A percentile compares a stretch with the other conserved stretches of the same genome.
Evolutionary conservation across 257 asterid genomes (phyloP).

Genomic region (Anisodus acutangulus): DNA sequence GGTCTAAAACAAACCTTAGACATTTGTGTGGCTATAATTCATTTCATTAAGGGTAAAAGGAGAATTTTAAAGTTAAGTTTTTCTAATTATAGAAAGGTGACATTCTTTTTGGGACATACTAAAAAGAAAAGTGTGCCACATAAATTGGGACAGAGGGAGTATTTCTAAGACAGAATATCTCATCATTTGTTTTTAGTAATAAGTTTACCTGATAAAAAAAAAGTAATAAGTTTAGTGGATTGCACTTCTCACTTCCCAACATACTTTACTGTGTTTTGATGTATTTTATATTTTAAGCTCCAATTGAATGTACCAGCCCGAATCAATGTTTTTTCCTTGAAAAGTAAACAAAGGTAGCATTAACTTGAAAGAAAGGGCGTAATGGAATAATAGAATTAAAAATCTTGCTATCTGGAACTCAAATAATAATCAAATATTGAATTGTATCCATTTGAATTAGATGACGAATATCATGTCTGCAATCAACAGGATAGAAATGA

Average conservation of each 20-base stretch:
- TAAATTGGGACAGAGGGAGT: no score
- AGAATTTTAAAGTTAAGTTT: no score
- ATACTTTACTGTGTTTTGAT: not conserved
- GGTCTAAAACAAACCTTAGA: no score
- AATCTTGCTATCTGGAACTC: not conserved
- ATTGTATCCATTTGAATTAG: not conserved
- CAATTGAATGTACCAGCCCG: not conserved
- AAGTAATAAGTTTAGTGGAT: not conserved
- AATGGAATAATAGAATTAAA: not conserved
- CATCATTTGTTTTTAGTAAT: no score
- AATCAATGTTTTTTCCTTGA: not conserved
- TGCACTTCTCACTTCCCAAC: not conserved
- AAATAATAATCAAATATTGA: not conserved
- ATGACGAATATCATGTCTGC: conserved; percentile 22
- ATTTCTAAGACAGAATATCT: no score
- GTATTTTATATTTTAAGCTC: not conserved
- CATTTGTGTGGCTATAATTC: no score
- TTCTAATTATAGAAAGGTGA: no score
- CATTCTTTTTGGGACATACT: no score
- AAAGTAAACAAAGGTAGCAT: conserved; percentile 6
- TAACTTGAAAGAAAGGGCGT: not conserved
- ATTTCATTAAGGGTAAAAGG: no score
- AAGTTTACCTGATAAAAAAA: no score
- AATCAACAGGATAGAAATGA: not conserved
- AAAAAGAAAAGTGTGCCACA: no score